Percentiles rank a stretch among this genome's conserved stretches.
Conservation (phyloP, 2,329 filamentous ascomycete species). For the Epichloe scottii region DNA sequence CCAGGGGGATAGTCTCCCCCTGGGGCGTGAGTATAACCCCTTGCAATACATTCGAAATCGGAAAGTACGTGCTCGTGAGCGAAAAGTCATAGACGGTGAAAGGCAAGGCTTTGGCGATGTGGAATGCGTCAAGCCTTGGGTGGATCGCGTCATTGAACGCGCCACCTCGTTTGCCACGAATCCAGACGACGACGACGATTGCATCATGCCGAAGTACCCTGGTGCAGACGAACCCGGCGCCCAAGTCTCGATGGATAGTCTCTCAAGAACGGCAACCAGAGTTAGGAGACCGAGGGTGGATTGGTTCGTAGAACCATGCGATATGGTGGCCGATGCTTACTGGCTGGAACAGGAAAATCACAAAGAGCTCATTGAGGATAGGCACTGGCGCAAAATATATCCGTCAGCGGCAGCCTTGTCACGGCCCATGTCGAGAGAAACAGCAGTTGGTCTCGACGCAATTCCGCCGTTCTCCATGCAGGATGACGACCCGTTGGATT, state of each 20-base stretch:
- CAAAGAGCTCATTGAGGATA: constrained; percentile 70
- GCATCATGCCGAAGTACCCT: constrained; percentile 31
- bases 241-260: constrained; percentile 30
- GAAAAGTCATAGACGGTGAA: constrained; percentile 60
- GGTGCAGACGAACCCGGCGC: constrained; percentile 31
- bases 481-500: constrained; percentile 12
- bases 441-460: constrained; percentile 14
- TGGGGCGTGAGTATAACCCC: constrained; percentile 75
- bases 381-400: constrained; percentile 62
- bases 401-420: constrained; percentile 24
- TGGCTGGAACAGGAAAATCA: constrained; percentile 80
- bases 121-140: constrained; percentile 60
- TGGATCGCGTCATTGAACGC: constrained; percentile 47
- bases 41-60: constrained; percentile 87
- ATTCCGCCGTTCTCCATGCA: constrained; percentile 15
- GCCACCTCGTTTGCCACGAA: constrained; percentile 15
- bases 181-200: constrained; percentile 11
- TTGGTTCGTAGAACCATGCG: constrained; percentile 73
- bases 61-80: constrained; percentile 69
- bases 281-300: constrained; percentile 64
- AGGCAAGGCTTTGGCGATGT: constrained; percentile 67
- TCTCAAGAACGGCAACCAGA: constrained; percentile 38
- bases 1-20: constrained; percentile 18
- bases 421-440: constrained; percentile 20
- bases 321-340: constrained; percentile 78